Evolutionary conservation across 2,329 filamentous ascomycete genomes (phyloP), one percentile per base, ranked within the genome.

Genomic region (Atkinsonella hypoxylon): DNA sequence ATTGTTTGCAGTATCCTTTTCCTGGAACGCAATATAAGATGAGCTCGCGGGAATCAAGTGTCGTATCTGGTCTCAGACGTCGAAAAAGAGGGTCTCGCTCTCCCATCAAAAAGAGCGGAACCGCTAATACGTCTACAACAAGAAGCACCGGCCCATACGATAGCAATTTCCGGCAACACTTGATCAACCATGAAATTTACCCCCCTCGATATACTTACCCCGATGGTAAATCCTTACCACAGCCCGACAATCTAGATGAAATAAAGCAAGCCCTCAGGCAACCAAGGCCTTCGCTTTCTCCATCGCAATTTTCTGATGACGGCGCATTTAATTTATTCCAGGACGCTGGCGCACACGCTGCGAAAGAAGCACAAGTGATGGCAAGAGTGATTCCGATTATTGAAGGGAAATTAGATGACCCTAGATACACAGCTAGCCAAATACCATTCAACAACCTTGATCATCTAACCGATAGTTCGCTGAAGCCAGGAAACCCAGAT

Each of bases 371-470:
- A 8, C 43, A 47, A 22, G 51, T 50, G 30, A 43, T 51, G 48
- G 15, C 32, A 15, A 46, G 18, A 20, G 59, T 69, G 2, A 56
- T 72, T 38, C 61, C 66, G 10, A 56, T 63, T 17, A 62, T 70
- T 48, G 50, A 57, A 42, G 62, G 61, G 11, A 38, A 58, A 55
- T 12, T 52, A 47, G 49, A 57, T 45, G 54, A 55, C 43, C 50
- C 42, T 10, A 61, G 51, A 20, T 56, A 52, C 59, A 53, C 55
- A 57, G 59, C 49, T 40, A 56, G 57, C 38, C 57, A 62, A 44
- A 56, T 62, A 10, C 44, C 55, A 2, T 72, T 72, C 47, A 56
- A 31, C 13, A 68, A 69, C 50, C 62, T 71, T 42, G 57, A 61
- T 13, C 57, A 56, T 48, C 57, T 74, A 36, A 67, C 63, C 3